Evolutionary conservation across 1,139 yeast species (phyloP), one percentile per base, ranked within the genome.

Genomic region (Hansenula anomala): DNA sequence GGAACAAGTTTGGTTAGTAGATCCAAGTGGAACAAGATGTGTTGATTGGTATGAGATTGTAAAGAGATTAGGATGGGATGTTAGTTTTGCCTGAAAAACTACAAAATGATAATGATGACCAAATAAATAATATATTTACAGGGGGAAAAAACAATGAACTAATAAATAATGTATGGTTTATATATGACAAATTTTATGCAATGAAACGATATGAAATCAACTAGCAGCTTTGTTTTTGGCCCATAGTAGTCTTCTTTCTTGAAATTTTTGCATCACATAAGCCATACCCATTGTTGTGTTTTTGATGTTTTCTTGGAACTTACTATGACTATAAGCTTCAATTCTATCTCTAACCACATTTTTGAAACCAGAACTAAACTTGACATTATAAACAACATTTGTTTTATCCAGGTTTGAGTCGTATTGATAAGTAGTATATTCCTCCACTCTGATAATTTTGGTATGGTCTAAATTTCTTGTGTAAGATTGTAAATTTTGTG

Each of bases 401-500:
- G 82, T 78, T 33, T 59, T 48, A 2, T 55, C 46, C 4, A 53
- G 0, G 45, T 42, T 28, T 57, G 7, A 5, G 11, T 23, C 13
- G 11, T 23, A 67, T 18, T 57, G 49, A 57, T 79, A 90, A 2
- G 66, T 67, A 28, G 88, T 77, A 50, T 66, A 75, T 55, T 92
- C 97, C 56, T 88, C 95, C 16, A 92, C 85, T 48, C 82, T 71
- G 44, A 92, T 73, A 42, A 90, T 76, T 49, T 76, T 73, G 3
- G 88, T 78, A 60, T 92, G 97, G 59, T 92, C 97, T 37, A 92
- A 64, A 59, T 92, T 92, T 47, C 90, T 74, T 9, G 90, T 81
- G 65, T 87, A 88, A 2, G 95, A 78, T 44, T 67, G 59, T 74
- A 90, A 71, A 11, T 69, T 67, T 46, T 70, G 64, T 11, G 63